Evolutionary conservation across 192 early-diverging fungal genomes (phyloP).

Genomic region (Rhizophagus prolifer): DNA sequence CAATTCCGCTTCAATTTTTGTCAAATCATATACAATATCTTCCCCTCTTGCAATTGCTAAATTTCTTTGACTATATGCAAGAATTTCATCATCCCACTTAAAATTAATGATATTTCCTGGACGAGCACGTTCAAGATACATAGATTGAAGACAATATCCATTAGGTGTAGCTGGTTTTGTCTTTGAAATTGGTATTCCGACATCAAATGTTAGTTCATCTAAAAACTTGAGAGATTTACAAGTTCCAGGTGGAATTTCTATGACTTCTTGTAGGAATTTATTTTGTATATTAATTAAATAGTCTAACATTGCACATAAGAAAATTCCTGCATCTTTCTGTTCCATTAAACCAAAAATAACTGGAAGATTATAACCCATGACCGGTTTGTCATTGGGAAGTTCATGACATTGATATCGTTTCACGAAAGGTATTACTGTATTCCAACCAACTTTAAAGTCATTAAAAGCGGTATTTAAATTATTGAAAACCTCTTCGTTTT

Average conservation of each 20-base stretch:
- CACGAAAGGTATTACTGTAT: constrained; percentile 4
- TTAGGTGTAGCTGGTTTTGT: neutral
- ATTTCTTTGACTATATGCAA: too few species aligned
- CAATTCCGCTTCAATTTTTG: constrained; percentile 26
- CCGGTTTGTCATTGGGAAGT: neutral
- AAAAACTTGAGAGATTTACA: constrained; percentile 10
- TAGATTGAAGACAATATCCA: constrained; percentile 5
- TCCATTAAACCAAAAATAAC: neutral
- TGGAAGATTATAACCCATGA: neutral
- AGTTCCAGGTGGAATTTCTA: constrained; percentile 6
- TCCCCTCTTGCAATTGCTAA: neutral
- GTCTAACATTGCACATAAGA: constrained; percentile 16
- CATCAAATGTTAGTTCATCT: neutral
- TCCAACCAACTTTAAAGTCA: constrained; percentile 25
- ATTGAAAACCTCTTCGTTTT: neutral
- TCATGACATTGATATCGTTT: constrained; percentile 11
- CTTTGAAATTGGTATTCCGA: neutral
- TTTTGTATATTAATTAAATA: constrained; percentile 27
- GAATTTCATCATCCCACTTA: constrained; percentile 16
- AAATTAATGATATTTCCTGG: constrained; percentile 2
- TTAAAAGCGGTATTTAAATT: neutral
- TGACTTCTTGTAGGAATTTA: constrained; percentile 19
- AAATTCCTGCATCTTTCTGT: constrained; percentile 5
- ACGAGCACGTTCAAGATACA: neutral
- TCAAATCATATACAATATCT: constrained; percentile 14